Percentiles rank a stretch among this genome's conserved stretches.
Conservation (phyloP, 768 basidiomycete genomes). For the Harrya chromipes region DNA sequence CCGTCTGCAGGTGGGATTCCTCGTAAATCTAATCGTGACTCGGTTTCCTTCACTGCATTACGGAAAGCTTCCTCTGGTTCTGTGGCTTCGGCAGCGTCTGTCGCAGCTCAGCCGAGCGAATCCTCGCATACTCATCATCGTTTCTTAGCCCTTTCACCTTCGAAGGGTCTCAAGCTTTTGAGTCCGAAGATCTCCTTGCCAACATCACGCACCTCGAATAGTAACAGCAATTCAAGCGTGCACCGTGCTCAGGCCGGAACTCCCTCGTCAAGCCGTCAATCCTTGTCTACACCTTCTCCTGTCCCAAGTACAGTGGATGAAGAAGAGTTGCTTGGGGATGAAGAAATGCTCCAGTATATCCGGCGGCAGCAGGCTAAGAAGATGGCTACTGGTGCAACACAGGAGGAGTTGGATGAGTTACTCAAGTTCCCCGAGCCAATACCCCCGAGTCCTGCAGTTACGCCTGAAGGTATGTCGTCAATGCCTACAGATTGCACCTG, state of each 20-base stretch:
- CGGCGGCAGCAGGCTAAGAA: conserved; percentile 87
- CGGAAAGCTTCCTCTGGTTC: conserved; percentile 85
- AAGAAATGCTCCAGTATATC: conserved; percentile 96
- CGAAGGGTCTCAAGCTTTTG: conserved; percentile 77
- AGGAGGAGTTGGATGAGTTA: conserved; percentile 84
- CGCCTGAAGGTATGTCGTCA: conserved; percentile 63
- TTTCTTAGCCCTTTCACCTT: conserved; percentile 82
- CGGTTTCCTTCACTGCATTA: conserved; percentile 70
- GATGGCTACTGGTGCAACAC: conserved; percentile 75
- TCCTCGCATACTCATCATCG: conserved; percentile 50
- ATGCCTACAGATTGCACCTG: not conserved
- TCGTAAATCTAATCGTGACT: conserved; percentile 74
- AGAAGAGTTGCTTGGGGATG: conserved; percentile 86
- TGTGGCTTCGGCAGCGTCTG: conserved; percentile 62
- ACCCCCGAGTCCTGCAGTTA: conserved; percentile 59
- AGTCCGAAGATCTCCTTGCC: conserved; percentile 73
- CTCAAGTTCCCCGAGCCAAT: conserved; percentile 92
- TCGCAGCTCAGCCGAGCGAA: conserved; percentile 42
- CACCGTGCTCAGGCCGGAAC: conserved; percentile 56
- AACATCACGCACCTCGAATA: conserved; percentile 51
- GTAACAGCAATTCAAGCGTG: conserved; percentile 31
- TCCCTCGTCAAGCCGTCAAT: conserved; percentile 70
- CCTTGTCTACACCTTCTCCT: conserved; percentile 83
- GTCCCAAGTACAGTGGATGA: conserved; percentile 75
- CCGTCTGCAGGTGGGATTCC: conserved; percentile 45